Base-by-base conservation (phyloP, 768 basidiomycete species). In the Lactifluus piperatus region DNA sequence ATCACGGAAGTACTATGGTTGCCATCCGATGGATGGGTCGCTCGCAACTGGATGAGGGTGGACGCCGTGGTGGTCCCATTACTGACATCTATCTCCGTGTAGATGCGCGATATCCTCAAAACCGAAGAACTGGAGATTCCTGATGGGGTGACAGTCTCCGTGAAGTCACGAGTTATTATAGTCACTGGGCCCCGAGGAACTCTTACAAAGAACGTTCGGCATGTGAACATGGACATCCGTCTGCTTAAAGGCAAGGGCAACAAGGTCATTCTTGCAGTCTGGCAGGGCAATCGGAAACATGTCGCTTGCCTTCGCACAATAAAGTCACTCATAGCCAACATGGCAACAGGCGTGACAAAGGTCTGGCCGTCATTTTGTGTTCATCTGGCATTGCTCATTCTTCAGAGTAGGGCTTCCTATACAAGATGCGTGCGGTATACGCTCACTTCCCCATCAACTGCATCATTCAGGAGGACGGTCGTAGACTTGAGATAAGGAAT, bases 381-480 rank as follows among this genome's bases (percentile, higher is more conserved):
- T 8, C 30, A 11, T 16, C 14, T 46, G 39, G 10, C 11, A 43
- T 47, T 4, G 14, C 46, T 52, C 26, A 43, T 44, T 14, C 9
- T 4, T 11, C 18, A 22, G 34, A 37, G 5, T 66, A 94, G 94
- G 97, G 97, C 63, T 99, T 98, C 85, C 84, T 85, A 68, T 99
- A 99, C 84, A 99, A 98, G 87, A 97, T 99, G 95, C 91, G 94
- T 67, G 82, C 93, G 27, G 97, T 99, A 53, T 99, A 98, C 71
- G 97, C 97, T 68, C 97, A 99, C 80, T 99, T 99, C 81, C 97
- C 97, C 62, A 97, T 99, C 81, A 99, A 99, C 80, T 87, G 88
- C 72, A 95, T 97, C 72, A 91, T 95, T 68, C 85, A 89, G 72
- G 83, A 89, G 8, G 72, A 73, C 60, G 91, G 89, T 54, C 72